Evolutionary conservation across 2,329 filamentous ascomycete genomes (phyloP), one percentile per base, ranked within the genome.

Genomic region (Herpotrichia juniperi): DNA sequence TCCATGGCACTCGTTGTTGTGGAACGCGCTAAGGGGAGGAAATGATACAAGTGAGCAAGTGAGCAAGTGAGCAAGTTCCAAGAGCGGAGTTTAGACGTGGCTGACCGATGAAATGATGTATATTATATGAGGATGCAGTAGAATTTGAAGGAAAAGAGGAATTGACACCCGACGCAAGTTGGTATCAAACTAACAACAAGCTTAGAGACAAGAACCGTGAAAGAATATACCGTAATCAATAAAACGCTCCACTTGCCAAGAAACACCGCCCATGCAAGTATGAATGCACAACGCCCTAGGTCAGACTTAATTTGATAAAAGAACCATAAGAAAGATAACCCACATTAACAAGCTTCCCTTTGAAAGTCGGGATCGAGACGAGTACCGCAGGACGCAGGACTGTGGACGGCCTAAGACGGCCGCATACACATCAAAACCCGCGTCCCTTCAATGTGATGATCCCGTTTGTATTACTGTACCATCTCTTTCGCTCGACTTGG

Each of bases 401-500:
- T 4, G 34, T 4, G 8, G 34, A 37, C 34, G 5, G 34, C 4
- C 17, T 12, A 21, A 37, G 16, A 37, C 34, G 34, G 17, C 17
- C 17, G 34, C 17, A 5, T 37, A 37, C 11, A 19, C 34, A 8
- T 5, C 34, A 7, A 21, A 17, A 37, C 4, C 17, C 8, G 14
- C 8, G 11, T 17, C 21, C 34, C 3, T 37, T 37, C 7, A 6
- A 37, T 17, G 9, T 37, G 34, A 19, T 19, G n/a, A n/a, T n/a
- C n/a, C 4, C 21, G 10, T 17, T 26, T 4, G 39, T 17, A 22
- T 37, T 39, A 64, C 25, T 59, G 58, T 45, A 48, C 54, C 39
- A 53, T 25, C 39, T 65, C 59, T 46, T 63, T 64, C 39, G 62
- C 64, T 40, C 58, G 50, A 54, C 73, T 76, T 12, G 74, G 74